Evolutionary conservation across 1,284 basidiomycete species (phyloP).

Genomic region (Ganoderma multipileum): DNA sequence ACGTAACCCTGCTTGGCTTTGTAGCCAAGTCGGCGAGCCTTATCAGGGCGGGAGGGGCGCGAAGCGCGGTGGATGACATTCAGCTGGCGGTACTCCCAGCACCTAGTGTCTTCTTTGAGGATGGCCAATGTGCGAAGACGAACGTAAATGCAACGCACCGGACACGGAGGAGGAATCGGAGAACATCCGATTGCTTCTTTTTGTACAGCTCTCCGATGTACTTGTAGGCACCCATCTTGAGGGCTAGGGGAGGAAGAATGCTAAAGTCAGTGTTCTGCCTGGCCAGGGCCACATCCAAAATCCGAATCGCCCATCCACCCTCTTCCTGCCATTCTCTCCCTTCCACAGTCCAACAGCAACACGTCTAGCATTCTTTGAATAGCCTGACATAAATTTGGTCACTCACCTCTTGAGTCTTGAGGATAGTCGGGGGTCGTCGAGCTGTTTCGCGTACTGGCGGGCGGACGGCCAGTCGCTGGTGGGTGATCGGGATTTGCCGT

Average conservation of each 20-base stretch:
- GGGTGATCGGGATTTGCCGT: slow-evolving; percentile 20
- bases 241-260: slow-evolving; percentile 29
- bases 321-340: slow-evolving; percentile 29
- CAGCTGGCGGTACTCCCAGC: slow-evolving; percentile 99
- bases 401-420: slow-evolving; percentile 44
- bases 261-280: slow-evolving; percentile 25
- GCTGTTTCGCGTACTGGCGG: slow-evolving; percentile 31
- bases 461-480: slow-evolving; percentile 19
- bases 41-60: slow-evolving; percentile 98
- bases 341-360: slow-evolving; percentile 12
- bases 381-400: slow-evolving; percentile 17
- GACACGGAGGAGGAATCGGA: slow-evolving; percentile 98
- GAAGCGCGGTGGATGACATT: slow-evolving; percentile 98
- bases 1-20: slow-evolving; percentile 99
- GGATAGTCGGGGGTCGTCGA: slow-evolving; percentile 39
- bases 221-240: slow-evolving; percentile 90
- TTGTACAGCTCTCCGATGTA: slow-evolving; percentile 97
- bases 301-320: slow-evolving; percentile 38
- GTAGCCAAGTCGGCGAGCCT: slow-evolving; percentile 98
- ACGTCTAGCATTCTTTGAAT: slow-evolving; percentile 21
- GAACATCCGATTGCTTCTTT: slow-evolving; percentile 97
- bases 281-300: slow-evolving; percentile 34
- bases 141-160: slow-evolving; percentile 59
- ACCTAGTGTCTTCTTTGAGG: slow-evolving; percentile 58
- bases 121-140: not conserved